A percentile compares a stretch with the other conserved stretches of the same genome.
Conservation (phyloP, 2,329 filamentous ascomycete genomes). For the Verruconis gallopava region DNA sequence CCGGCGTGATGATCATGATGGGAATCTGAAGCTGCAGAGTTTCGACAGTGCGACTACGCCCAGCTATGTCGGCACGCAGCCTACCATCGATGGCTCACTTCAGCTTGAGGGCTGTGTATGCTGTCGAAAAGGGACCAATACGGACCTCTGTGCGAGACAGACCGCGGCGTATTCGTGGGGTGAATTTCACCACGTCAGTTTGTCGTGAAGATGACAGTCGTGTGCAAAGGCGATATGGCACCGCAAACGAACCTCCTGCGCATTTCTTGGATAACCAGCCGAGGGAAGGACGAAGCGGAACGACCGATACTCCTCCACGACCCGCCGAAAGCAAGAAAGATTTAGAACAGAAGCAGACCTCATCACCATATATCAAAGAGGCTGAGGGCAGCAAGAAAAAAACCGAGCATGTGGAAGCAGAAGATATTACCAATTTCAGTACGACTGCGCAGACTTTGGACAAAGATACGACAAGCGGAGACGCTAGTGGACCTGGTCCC, state of each 20-base stretch:
- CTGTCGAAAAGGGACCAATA: slow-evolving; percentile 4
- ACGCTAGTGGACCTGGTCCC: slow-evolving; percentile 8
- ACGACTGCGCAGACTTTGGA: slow-evolving; percentile 2
- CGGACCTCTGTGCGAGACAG: slow-evolving; percentile 3
- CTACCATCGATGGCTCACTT: background rate
- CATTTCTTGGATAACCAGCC: slow-evolving; percentile 18
- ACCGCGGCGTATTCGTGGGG: background rate
- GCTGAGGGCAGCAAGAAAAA: background rate
- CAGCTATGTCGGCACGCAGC: background rate
- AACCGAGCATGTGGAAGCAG: background rate
- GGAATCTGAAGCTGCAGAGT: too few species aligned
- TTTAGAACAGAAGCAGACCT: background rate
- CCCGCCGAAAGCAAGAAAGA: background rate
- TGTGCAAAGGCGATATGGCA: slow-evolving; percentile 31
- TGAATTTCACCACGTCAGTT: slow-evolving; percentile 4
- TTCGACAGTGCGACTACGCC: too few species aligned
- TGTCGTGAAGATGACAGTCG: slow-evolving; percentile 2
- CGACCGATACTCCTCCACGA: background rate
- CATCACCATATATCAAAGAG: background rate
- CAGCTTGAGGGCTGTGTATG: background rate
- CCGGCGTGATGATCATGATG: too few species aligned
- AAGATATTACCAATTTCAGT: slow-evolving; percentile 10
- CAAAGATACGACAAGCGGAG: slow-evolving; percentile 11
- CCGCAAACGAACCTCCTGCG: slow-evolving; percentile 32
- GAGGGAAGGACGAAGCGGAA: background rate